A percentile compares a stretch with the other conserved stretches of the same genome.
Conservation (phyloP, 2,329 filamentous ascomycete genomes). For the Cadophora sp. region DNA sequence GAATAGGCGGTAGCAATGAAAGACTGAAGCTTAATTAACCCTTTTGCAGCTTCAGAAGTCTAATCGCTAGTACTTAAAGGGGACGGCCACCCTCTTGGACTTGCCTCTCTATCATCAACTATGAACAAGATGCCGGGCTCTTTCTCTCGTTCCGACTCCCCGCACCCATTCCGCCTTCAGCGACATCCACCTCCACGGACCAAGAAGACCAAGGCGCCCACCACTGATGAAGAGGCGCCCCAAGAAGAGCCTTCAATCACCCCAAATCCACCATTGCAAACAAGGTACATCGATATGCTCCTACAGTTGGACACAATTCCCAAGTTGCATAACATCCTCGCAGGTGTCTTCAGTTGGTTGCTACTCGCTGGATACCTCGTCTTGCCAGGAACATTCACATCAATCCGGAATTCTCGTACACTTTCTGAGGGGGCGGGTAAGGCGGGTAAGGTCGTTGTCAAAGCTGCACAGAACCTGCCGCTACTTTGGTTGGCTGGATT, state of each 20-base stretch:
- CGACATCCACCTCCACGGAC: neutral
- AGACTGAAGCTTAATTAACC: slow-evolving; percentile 4
- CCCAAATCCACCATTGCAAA: neutral
- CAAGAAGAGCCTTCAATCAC: slow-evolving; percentile 8
- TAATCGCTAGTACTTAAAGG: neutral
- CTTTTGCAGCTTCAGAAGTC: neutral
- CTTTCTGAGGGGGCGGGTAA: neutral
- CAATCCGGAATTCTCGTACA: slow-evolving; percentile 1
- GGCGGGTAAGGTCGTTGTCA: neutral
- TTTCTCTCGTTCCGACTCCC: slow-evolving; percentile 9
- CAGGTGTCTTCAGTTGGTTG: slow-evolving; percentile 2
- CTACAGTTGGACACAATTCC: neutral
- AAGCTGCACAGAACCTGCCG: neutral
- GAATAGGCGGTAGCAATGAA: slow-evolving; percentile 2
- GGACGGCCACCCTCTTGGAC: neutral
- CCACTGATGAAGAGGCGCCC: neutral
- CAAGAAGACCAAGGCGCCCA: slow-evolving; percentile 1
- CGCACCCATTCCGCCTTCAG: slow-evolving; percentile 4
- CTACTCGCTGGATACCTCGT: slow-evolving; percentile 3
- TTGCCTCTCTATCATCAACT: neutral
- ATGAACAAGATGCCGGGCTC: slow-evolving; percentile 11
- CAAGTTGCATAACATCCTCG: slow-evolving; percentile 1
- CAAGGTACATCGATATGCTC: slow-evolving; percentile 2
- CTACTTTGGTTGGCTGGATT: slow-evolving; percentile 1
- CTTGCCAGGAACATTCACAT: neutral